Conservation (phyloP, 2,329 filamentous ascomycete genomes). For the Penicillium sp. region DNA sequence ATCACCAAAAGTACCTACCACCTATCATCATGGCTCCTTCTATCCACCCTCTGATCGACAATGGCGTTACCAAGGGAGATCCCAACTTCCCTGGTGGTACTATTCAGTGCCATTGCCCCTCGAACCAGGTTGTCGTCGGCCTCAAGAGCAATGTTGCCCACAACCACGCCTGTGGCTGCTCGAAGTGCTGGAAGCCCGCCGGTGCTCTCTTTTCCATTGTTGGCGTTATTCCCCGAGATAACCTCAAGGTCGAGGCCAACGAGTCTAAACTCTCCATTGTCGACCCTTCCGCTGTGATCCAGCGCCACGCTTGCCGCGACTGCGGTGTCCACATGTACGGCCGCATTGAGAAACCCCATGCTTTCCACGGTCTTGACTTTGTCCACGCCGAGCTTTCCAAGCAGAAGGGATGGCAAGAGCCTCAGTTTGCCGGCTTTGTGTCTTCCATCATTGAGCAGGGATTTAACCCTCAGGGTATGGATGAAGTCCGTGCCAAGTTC, state of each 20-base stretch:
- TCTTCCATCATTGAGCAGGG: conserved; percentile 72
- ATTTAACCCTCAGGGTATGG: conserved; percentile 60
- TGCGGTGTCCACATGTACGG: conserved; percentile 68
- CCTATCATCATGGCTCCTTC: conserved; percentile 38
- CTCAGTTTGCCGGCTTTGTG: conserved; percentile 71
- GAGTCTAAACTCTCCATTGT: conserved; percentile 61
- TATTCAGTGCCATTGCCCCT: conserved; percentile 64
- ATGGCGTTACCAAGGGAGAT: conserved; percentile 62
- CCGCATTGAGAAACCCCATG: conserved; percentile 66
- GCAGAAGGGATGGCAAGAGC: conserved; percentile 70
- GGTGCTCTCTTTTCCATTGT: conserved; percentile 68
- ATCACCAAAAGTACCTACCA: not conserved
- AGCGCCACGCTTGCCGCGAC: conserved; percentile 63
- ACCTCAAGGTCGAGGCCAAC: conserved; percentile 63
- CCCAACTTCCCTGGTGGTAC: conserved; percentile 63
- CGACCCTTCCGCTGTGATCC: conserved; percentile 62
- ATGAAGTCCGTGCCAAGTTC: conserved; percentile 59
- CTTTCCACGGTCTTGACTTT: conserved; percentile 72
- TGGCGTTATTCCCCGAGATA: conserved; percentile 62
- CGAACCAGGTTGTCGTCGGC: conserved; percentile 61
- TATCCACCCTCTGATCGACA: conserved; percentile 67
- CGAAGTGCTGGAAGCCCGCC: conserved; percentile 72
- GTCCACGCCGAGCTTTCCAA: conserved; percentile 67
- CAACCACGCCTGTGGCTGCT: conserved; percentile 74
- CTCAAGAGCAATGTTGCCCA: conserved; percentile 64